These are phyloP conservation scores for Sugiyamaella japonica DNA, from an alignment of 1,139 yeast genomes.

Conservation along the genomic window DNA sequence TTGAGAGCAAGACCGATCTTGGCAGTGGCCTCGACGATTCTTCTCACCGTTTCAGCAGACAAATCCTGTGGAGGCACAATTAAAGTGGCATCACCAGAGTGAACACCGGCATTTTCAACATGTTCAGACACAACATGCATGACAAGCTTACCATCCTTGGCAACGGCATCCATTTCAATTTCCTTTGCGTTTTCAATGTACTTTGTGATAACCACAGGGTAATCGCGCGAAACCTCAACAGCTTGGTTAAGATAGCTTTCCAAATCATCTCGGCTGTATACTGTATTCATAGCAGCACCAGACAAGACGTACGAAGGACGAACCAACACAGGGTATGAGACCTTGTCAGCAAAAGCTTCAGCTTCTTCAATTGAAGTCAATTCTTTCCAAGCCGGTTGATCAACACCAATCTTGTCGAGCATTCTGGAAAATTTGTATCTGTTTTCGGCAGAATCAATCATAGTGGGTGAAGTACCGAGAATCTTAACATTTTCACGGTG, in stretches of 20 bases:
- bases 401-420: constrained; percentile 95
- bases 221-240: constrained; percentile 95
- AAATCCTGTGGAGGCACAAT: constrained; percentile 97
- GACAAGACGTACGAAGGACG: constrained; percentile 97
- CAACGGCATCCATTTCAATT: constrained; percentile 99
- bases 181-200: constrained; percentile 97
- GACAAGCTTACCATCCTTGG: constrained; percentile 87
- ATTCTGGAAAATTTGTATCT: constrained; percentile 97
- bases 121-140: constrained; percentile 99
- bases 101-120: constrained; percentile 99
- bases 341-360: constrained; percentile 86
- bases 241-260: constrained; percentile 90
- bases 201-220: constrained; percentile 96
- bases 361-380: constrained; percentile 93
- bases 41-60: constrained; percentile 83
- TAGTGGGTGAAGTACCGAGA: constrained; percentile 95
- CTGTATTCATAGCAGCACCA: constrained; percentile 99
- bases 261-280: constrained; percentile 84
- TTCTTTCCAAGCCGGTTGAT: constrained; percentile 99
- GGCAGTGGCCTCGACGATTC: constrained; percentile 94
- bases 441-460: constrained; percentile 98
- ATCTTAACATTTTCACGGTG: constrained; percentile 95
- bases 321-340: constrained; percentile 91
- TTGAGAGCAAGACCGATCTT: constrained; percentile 95
- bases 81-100: constrained; percentile 98